Percentiles rank a stretch among this genome's conserved stretches.
These are phyloP conservation scores for Psilocybe sp. DNA, from an alignment of 768 basidiomycete genomes.

Conservation along the genomic window DNA sequence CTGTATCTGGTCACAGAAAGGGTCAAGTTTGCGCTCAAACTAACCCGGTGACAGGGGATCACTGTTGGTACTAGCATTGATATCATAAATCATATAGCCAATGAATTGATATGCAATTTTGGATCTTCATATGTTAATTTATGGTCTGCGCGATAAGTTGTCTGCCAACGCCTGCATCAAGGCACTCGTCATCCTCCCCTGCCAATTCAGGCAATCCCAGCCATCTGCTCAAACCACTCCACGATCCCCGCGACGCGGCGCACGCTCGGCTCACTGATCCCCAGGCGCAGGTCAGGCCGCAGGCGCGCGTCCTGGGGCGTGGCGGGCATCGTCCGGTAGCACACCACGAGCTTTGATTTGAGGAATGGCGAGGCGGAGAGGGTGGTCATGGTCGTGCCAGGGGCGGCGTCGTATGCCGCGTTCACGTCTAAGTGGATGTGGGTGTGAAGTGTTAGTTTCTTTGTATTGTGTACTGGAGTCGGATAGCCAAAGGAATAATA, in stretches of 20 bases:
- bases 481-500: constrained; percentile 1
- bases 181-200: too few relatives aligned
- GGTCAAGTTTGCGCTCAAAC: too few relatives aligned
- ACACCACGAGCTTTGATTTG: constrained; percentile 61
- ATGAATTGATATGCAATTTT: too few relatives aligned
- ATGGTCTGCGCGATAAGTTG: too few relatives aligned
- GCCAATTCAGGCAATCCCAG: constrained; percentile 33
- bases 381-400: constrained; percentile 43
- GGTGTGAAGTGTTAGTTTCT: neutral
- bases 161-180: too few relatives aligned
- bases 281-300: constrained; percentile 73
- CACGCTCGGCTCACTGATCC: constrained; percentile 65
- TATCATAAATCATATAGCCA: too few relatives aligned
- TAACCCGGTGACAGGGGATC: too few relatives aligned
- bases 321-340: constrained; percentile 77
- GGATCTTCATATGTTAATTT: too few relatives aligned
- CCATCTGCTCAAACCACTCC: constrained; percentile 72
- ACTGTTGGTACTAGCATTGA: too few relatives aligned
- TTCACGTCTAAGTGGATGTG: constrained; percentile 43
- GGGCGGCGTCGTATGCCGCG: constrained; percentile 40
- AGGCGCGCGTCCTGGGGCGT: constrained; percentile 54
- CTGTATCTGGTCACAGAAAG: too few relatives aligned
- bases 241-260: constrained; percentile 65
- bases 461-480: neutral
- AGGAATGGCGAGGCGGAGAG: constrained; percentile 70